Evolutionary conservation across 2,329 filamentous ascomycete species (phyloP).

Genomic region (Neopestalotiopsis rosae): DNA sequence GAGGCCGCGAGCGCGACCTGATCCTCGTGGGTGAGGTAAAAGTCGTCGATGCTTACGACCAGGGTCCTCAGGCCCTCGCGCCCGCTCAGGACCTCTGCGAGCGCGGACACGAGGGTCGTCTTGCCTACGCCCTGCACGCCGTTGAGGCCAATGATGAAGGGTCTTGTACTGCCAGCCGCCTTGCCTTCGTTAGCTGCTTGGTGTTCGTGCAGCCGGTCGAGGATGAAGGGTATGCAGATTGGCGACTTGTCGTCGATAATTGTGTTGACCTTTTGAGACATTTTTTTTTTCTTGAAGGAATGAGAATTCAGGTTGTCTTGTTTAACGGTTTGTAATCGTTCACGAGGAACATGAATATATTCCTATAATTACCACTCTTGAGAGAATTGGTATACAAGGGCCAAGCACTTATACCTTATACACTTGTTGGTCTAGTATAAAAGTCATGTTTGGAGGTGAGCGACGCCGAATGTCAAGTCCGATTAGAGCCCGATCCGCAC

Average conservation of each 20-base stretch:
- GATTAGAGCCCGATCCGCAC: background rate
- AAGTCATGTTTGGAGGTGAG: background rate
- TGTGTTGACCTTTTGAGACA: background rate
- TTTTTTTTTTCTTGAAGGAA: background rate
- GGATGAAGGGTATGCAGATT: conserved; percentile 79
- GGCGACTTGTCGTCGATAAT: conserved; percentile 80
- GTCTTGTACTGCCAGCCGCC: conserved; percentile 43
- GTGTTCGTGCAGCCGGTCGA: conserved; percentile 62
- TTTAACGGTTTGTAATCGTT: no score
- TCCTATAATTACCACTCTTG: background rate
- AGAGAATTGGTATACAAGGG: background rate
- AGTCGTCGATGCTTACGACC: conserved; percentile 85
- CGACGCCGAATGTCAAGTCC: conserved; percentile 1
- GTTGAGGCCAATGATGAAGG: conserved; percentile 87
- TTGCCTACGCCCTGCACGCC: conserved; percentile 93
- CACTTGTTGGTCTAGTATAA: background rate
- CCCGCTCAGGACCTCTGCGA: conserved; percentile 65
- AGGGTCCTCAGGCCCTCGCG: conserved; percentile 66
- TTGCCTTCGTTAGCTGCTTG: conserved; percentile 39
- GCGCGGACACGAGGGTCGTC: conserved; percentile 78
- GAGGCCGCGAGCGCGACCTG: conserved; percentile 68
- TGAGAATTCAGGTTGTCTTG: background rate
- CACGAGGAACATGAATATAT: background rate
- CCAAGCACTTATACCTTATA: background rate
- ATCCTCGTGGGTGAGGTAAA: conserved; percentile 78